A percentile compares a stretch with the other conserved stretches of the same genome.
These are phyloP conservation scores for Ogataea hybrid DNA, from an alignment of 1,139 yeast species.

Conservation along the genomic window DNA sequence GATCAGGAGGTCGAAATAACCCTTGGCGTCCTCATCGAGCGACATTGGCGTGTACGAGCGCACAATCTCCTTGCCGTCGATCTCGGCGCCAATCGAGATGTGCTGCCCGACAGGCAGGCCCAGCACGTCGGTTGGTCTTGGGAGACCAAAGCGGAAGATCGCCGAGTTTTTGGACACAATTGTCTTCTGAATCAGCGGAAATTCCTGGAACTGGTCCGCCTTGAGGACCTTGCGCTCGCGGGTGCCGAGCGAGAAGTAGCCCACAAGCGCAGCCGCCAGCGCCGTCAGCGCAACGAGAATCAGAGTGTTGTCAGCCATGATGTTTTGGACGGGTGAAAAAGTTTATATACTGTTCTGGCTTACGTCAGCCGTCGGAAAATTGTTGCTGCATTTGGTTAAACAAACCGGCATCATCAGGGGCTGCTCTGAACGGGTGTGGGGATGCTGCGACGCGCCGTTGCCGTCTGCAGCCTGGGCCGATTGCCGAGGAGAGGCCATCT, in stretches of 20 bases:
- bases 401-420: too few relatives aligned
- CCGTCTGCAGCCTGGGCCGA: too few relatives aligned
- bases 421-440: too few relatives aligned
- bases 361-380: constrained; percentile 2
- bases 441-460: too few relatives aligned
- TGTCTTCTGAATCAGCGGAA: constrained; percentile 80
- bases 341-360: not conserved
- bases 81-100: constrained; percentile 70
- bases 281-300: constrained; percentile 21
- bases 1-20: constrained; percentile 85
- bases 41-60: constrained; percentile 96
- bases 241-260: constrained; percentile 39
- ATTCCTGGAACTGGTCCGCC: constrained; percentile 69
- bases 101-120: constrained; percentile 98
- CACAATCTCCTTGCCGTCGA: constrained; percentile 79
- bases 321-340: not conserved
- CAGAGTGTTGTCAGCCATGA: constrained; percentile 11
- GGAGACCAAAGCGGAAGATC: constrained; percentile 81
- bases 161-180: constrained; percentile 81
- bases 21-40: constrained; percentile 72
- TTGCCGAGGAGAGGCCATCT: too few relatives aligned
- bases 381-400: not conserved
- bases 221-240: constrained; percentile 54
- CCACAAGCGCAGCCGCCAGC: constrained; percentile 44
- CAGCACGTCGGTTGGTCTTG: constrained; percentile 67